Base-by-base conservation (phyloP, 2,329 filamentous ascomycete species). In the Xylariaceae sp. region DNA sequence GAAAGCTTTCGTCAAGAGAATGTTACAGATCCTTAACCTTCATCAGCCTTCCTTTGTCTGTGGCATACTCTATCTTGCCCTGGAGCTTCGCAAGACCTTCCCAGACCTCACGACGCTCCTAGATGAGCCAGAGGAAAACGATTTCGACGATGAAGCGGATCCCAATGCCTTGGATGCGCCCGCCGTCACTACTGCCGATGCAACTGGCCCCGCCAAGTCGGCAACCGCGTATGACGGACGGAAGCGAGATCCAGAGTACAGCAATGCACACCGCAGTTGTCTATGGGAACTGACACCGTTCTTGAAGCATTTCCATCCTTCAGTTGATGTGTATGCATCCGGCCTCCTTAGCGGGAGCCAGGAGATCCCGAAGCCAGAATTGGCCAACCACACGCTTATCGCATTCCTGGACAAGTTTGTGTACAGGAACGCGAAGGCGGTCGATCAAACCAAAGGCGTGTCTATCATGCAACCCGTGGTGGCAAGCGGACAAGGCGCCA, bases 351-450 rank as follows among this genome's bases (percentile, higher is more conserved):
- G 73, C 31, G 75, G 78, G 38, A 73, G 80, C 44, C 72, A 77
- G 32, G 79, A 86, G 58, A 80, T 85, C 39, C 77, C 84, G 42
- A 96, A 96, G 59, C 89, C 92, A 0, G 92, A 98, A 50, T 70
- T 95, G 32, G 81, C 84, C 12, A 80, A 87, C 37, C 90, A 96
- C 58, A 92, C 86, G 2, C 73, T 98, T 31, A 92, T 92, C 52
- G 83, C 93, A 58, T 98, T 98, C 70, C 70, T 98, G 37, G 92
- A 98, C 62, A 89, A 93, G 49, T 98, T 98, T 59, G 87, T 94
- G n/a, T 98, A 96, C 70, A 82, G 86, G 47, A 94, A 92, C 50
- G 80, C 90, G 41, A 94, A 94, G 68, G 67, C 78, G 4, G 73
- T 72, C 12, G 69, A 75, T 32, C 60, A 67, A 19, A 69, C 76